Conservation (phyloP, 2,329 filamentous ascomycete genomes). For the Stenocarpella maydis region DNA sequence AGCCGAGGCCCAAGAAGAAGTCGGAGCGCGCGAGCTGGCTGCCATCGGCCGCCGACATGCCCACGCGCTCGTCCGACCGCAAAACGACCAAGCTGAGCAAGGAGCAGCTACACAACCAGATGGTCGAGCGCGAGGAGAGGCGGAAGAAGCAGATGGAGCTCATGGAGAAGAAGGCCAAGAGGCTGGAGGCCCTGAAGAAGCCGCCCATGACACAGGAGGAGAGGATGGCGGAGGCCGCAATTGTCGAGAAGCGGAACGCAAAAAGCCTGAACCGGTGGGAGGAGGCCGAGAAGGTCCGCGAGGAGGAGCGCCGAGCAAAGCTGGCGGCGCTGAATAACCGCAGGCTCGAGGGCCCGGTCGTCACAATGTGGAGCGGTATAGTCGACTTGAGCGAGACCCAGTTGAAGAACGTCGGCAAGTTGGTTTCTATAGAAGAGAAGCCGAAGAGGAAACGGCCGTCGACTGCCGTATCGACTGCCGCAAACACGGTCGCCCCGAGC, state of each 20-base stretch:
- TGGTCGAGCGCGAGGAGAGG: constrained; percentile 75
- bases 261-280: constrained; percentile 95
- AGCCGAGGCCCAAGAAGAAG: constrained; percentile 65
- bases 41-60: constrained; percentile 61
- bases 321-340: constrained; percentile 88
- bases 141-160: constrained; percentile 74
- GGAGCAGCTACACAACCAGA: constrained; percentile 72
- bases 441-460: constrained; percentile 59
- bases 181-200: constrained; percentile 77
- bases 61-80: constrained; percentile 65
- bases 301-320: constrained; percentile 82
- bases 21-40: constrained; percentile 68
- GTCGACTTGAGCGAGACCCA: constrained; percentile 82
- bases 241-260: constrained; percentile 85
- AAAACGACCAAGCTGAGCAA: constrained; percentile 67
- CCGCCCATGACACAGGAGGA: constrained; percentile 88
- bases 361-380: constrained; percentile 93
- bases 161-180: constrained; percentile 74
- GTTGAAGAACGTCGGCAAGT: constrained; percentile 74
- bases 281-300: constrained; percentile 86
- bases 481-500: constrained; percentile 42
- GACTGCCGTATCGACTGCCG: constrained; percentile 38
- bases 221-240: constrained; percentile 80
- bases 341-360: constrained; percentile 85
- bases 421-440: constrained; percentile 69